Conservation (phyloP, 176 grass and related monocot species). For the Oryza glaberrima region DNA sequence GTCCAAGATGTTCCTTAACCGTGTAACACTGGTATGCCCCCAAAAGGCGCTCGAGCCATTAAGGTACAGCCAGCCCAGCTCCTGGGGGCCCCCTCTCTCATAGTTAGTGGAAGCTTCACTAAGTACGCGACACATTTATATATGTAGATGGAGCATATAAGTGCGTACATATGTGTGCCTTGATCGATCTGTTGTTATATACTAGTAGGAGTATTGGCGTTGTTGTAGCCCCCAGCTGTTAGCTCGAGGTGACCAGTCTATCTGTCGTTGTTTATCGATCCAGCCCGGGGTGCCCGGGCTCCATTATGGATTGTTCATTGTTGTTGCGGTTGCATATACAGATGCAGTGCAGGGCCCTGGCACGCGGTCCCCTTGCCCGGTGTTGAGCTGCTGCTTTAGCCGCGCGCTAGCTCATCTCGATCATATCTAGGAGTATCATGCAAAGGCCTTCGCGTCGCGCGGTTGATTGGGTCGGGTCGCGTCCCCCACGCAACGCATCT, state of each 20-base stretch:
- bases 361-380: conserved; percentile 32
- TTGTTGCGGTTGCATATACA: background rate
- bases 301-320: background rate
- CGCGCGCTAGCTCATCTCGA: conserved; percentile 30
- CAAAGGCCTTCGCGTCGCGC: background rate
- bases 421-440: background rate
- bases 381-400: conserved; percentile 40
- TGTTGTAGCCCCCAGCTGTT: conserved; percentile 14
- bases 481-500: background rate
- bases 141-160: background rate
- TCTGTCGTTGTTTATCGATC: background rate
- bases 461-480: background rate
- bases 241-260: background rate
- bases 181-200: background rate
- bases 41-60: conserved; percentile 8
- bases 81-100: background rate
- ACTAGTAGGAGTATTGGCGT: background rate
- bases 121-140: conserved; percentile 5
- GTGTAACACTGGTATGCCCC: background rate
- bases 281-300: background rate
- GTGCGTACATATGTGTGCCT: background rate
- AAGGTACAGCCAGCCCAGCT: background rate
- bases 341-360: background rate
- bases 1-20: conserved; percentile 36
- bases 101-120: conserved; percentile 60